Percentiles rank a stretch among this genome's conserved stretches.
Evolutionary conservation across 2,329 filamentous ascomycete genomes (phyloP).

Genomic region (Endoconidiophora polonica): DNA sequence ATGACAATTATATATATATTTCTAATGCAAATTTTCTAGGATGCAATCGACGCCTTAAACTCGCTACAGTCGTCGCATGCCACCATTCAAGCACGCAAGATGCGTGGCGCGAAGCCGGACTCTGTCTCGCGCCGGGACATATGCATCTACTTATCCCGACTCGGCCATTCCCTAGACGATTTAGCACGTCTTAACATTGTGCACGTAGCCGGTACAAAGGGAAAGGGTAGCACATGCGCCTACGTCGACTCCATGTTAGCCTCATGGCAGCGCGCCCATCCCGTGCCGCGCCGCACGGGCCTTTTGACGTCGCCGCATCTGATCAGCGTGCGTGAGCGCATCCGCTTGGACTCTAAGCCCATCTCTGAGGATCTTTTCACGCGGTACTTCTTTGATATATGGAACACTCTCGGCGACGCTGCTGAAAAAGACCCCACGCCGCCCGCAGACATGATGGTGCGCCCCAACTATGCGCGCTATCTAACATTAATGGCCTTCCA

Average conservation of each 20-base stretch:
- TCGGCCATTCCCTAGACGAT: constrained; percentile 53
- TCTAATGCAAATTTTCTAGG: constrained; percentile 32
- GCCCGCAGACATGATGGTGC: constrained; percentile 16
- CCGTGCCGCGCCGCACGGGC: constrained; percentile 32
- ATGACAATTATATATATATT: not conserved
- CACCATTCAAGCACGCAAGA: constrained; percentile 60
- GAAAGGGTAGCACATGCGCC: constrained; percentile 57
- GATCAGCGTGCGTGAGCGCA: constrained; percentile 49
- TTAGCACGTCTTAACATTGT: constrained; percentile 47
- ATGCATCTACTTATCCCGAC: constrained; percentile 55
- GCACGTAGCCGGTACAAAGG: constrained; percentile 61
- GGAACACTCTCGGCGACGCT: constrained; percentile 34
- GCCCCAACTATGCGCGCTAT: constrained; percentile 43
- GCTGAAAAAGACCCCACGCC: constrained; percentile 18
- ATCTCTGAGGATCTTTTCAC: constrained; percentile 43
- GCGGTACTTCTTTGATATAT: constrained; percentile 51
- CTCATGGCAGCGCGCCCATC: constrained; percentile 25
- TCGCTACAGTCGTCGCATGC: constrained; percentile 79
- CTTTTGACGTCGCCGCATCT: constrained; percentile 56
- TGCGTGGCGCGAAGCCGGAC: constrained; percentile 56
- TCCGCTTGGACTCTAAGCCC: constrained; percentile 42
- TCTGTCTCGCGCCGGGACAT: constrained; percentile 59
- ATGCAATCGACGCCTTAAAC: constrained; percentile 74
- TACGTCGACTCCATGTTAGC: constrained; percentile 47
- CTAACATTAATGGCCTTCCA: constrained; percentile 52